Evolutionary conservation across 208 protist genomes (phyloP), one percentile per base, ranked within the genome.

Genomic region (Phytomonas sp.): DNA sequence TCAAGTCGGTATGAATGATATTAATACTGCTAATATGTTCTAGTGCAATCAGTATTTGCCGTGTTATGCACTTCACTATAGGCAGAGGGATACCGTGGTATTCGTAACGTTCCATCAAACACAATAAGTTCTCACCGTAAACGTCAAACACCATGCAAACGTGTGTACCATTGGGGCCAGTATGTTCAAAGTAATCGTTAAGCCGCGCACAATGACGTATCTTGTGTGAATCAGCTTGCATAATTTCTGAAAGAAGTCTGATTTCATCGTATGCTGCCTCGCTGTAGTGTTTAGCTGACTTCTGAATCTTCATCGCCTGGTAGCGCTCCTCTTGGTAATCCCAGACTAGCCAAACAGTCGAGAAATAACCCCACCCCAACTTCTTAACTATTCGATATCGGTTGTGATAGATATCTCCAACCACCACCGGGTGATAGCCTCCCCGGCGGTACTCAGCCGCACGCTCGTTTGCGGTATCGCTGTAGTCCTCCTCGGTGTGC

Each of bases 321-420:
- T 87, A 87, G 28, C 93, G 82, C 64, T 98, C 90, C 33, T 98
- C 93, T 65, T 97, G 97, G 69, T 93, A 86, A 77, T 99, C 98
- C 73, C 87, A 92, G 30, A 92, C 96, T 15, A 99, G 86, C 98
- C 98, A 99, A 29, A 99, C 98, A 0, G 98, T 99, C 36, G 97
- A 99, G 77, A 99, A 99, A 79, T 99, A 98, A 34, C 98, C 98
- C 98, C 98, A 99, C 67, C 98, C 98, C 0, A 99, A 83, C 79
- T 99, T 99, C 63, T 78, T 73, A 26, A 98, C 81, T 30, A 98
- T 76, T 30, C 84, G 73, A 76, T 99, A 99, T 26, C 97, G 84
- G 56, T 94, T 66, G 74, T 98, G 83, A 78, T 97, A 98, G 26
- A 97, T 73, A 43, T 99, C 97, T 30, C 93, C 96, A 4, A 97